Conservation (phyloP, 2,329 filamentous ascomycete genomes). For the Neofusicoccum sp. region DNA sequence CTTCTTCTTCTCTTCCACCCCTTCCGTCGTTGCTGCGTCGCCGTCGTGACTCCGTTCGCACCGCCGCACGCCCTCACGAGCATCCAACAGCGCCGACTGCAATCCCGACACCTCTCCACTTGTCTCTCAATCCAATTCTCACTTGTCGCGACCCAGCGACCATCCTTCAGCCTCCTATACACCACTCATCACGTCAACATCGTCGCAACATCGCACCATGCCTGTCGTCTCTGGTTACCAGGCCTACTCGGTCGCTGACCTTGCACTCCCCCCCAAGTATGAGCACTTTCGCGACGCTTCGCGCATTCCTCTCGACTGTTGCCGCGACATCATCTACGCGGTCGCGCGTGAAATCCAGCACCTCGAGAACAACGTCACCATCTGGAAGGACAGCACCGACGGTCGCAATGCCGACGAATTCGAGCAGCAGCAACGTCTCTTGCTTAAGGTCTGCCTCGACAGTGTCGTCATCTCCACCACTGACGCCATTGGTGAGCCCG, state of each 20-base stretch:
- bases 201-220: too few relatives aligned
- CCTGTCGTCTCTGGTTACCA: too few relatives aligned
- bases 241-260: not conserved
- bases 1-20: not conserved
- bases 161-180: too few relatives aligned
- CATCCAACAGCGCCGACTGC: too few relatives aligned
- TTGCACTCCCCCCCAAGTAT: not conserved
- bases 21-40: too few relatives aligned
- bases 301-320: conserved; percentile 11
- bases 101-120: too few relatives aligned
- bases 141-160: too few relatives aligned
- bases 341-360: not conserved
- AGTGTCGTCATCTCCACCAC: not conserved
- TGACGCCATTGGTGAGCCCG: not conserved
- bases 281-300: not conserved
- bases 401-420: not conserved
- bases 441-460: not conserved
- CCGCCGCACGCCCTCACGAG: too few relatives aligned
- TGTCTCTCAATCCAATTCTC: too few relatives aligned
- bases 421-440: not conserved
- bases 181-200: too few relatives aligned
- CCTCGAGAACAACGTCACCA: not conserved
- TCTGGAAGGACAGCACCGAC: not conserved
- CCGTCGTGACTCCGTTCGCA: too few relatives aligned
- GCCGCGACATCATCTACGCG: conserved; percentile 9